Base-by-base conservation (phyloP, 2,329 filamentous ascomycete genomes). In the Aspergillus fumigatus region DNA sequence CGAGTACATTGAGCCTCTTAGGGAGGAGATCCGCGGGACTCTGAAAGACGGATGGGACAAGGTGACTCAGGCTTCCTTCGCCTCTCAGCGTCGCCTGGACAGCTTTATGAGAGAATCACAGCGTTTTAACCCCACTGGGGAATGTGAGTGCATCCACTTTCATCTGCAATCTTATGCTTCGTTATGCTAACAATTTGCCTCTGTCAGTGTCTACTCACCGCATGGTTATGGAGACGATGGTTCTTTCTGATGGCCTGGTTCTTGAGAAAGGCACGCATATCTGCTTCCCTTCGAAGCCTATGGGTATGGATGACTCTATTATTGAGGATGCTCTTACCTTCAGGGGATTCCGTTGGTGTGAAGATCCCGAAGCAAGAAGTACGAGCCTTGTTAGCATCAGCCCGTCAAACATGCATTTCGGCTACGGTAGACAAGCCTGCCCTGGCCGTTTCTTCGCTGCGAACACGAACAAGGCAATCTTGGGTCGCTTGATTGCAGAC, bases 1-100 rank as follows among this genome's bases (percentile, higher is more conserved):
- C 0, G 77, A 84, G 29, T 75, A 81, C 61, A 63, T 81, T 29
- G 70, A 77, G 2, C 75, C 78, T 9, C 65, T 85, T 0, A 77
- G 83, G 1, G 72, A 80, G 6, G 83, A 86, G 57, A 76, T 80
- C 4, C 61, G 69, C 1, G 51, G 52, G 2, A 68, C 62, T 2
- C 49, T 70, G 17, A 51, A 27, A n/a, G 38, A 60, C 40, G 65
- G 65, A 1, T 70, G 67, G 68, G 49, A 61, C 6, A 64, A 66
- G 40, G 66, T 59, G 4, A 67, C 64, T 3, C 62, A 60, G 35
- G 52, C 53, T 6, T 55, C 59, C 3, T 61, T 70, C 3, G 50
- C 56, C 14, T 51, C 58, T 2, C 65, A 66, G 54, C 54, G 51
- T 14, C 60, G 59, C 7, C 23, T 70, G 48, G 69, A 70, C 53